Percentiles rank a stretch among this genome's conserved stretches.
phyloP scores from a whole-genome alignment of 441 rosid genomes.

The Syzygium malaccense region DNA sequence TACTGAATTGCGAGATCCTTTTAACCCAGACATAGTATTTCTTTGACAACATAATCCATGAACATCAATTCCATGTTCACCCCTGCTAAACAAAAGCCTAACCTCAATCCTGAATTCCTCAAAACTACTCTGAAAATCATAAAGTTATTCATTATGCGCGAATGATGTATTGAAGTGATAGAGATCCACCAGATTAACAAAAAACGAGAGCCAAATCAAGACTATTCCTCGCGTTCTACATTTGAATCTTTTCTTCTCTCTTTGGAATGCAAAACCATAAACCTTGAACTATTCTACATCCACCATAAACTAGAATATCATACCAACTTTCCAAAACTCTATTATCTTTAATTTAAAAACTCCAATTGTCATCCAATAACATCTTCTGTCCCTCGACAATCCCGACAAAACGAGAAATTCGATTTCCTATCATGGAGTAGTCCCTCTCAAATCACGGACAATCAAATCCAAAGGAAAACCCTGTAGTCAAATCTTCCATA shows the following conservation, averaged over 20 bases:
- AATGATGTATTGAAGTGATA: not conserved
- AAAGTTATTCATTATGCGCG: not conserved
- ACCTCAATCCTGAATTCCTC: not conserved
- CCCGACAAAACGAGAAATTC: not conserved
- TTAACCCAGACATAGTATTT: not conserved
- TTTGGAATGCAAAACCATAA: not conserved
- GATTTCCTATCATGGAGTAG: not conserved
- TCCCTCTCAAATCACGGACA: not conserved
- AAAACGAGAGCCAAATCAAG: not conserved
- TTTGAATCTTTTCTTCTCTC: not conserved
- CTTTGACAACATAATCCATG: not conserved
- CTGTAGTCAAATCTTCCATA: not conserved
- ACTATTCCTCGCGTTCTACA: not conserved
- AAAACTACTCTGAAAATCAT: not conserved
- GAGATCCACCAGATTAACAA: not conserved
- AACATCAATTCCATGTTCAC: not conserved
- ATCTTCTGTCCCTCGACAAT: not conserved
- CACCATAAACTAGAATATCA: not conserved
- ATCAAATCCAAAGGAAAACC: not conserved
- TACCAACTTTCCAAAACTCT: not conserved
- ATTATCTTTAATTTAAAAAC: not conserved
- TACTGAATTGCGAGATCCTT: not conserved
- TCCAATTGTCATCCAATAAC: not conserved
- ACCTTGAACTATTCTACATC: not conserved
- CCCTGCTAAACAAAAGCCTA: not conserved